phyloP scores from a whole-genome alignment of 108 stramenopile genomes.

The Fragilaria crotonensis region DNA sequence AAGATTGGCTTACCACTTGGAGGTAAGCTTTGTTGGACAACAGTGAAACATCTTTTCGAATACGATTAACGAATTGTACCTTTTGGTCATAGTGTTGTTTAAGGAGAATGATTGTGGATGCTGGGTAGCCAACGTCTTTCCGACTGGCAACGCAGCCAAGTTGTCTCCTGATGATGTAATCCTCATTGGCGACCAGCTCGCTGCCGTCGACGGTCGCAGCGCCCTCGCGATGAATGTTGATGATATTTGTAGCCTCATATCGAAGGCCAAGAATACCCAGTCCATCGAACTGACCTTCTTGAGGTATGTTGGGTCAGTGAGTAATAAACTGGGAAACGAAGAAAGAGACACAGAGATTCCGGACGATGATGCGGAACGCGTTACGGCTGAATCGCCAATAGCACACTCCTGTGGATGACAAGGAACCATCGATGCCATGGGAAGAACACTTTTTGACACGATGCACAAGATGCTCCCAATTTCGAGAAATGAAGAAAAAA shows the following conservation, averaged over 20 bases:
- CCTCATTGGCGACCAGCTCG: constrained; percentile 72
- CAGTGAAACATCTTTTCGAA: background rate
- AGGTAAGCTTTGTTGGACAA: constrained; percentile 27
- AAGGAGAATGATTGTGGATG: constrained; percentile 63
- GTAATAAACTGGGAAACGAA: background rate
- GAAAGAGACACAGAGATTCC: background rate
- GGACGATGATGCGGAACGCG: no score
- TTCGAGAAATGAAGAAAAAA: background rate
- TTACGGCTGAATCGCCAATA: no score
- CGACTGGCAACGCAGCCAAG: constrained; percentile 51
- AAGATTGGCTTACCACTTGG: constrained; percentile 63
- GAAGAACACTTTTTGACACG: background rate
- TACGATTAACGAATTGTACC: background rate
- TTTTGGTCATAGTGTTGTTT: constrained; percentile 30
- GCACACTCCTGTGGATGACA: no score
- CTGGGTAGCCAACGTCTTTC: constrained; percentile 65
- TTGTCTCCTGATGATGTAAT: constrained; percentile 25
- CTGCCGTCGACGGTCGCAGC: constrained; percentile 63
- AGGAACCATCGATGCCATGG: no score
- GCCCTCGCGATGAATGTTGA: constrained; percentile 57
- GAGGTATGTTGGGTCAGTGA: constrained; percentile 61
- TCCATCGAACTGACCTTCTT: constrained; percentile 61
- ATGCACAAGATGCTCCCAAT: background rate
- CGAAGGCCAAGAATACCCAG: constrained; percentile 24
- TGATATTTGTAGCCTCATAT: constrained; percentile 49